Percentiles rank a stretch among this genome's conserved stretches.
phyloP scores from a whole-genome alignment of 2,329 filamentous ascomycete genomes.

The Penicillium sp. region DNA sequence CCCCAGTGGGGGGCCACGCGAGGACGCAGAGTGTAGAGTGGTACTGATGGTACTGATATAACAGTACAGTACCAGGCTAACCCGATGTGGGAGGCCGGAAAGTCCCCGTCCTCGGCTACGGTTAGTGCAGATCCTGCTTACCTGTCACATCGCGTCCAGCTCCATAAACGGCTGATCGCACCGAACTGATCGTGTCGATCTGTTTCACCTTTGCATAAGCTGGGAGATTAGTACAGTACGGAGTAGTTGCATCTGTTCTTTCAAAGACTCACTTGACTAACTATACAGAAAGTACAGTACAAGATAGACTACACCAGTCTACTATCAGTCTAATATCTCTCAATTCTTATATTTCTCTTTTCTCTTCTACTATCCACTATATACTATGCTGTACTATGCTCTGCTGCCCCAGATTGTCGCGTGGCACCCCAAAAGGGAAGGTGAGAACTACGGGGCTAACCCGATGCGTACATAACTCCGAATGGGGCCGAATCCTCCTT shows the following conservation, averaged over 20 bases:
- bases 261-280: too few species aligned
- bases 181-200: slow-evolving; percentile 35
- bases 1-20: slow-evolving; percentile 12
- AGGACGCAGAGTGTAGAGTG: not conserved
- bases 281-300: too few species aligned
- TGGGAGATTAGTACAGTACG: not conserved
- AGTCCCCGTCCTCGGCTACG: slow-evolving; percentile 30
- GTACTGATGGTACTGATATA: not conserved
- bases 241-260: too few species aligned
- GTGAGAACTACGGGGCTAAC: slow-evolving; percentile 22
- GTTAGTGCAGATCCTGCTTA: slow-evolving; percentile 34
- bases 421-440: slow-evolving; percentile 27
- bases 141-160: slow-evolving; percentile 39
- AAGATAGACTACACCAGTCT: too few species aligned
- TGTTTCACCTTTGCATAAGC: not conserved
- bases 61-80: slow-evolving; percentile 11
- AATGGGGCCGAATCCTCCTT: slow-evolving; percentile 15
- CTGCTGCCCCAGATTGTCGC: slow-evolving; percentile 22
- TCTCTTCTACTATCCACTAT: not conserved
- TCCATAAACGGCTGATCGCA: slow-evolving; percentile 45
- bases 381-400: not conserved
- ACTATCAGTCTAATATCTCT: too few species aligned
- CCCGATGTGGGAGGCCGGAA: slow-evolving; percentile 28
- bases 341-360: too few species aligned
- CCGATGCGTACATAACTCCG: slow-evolving; percentile 17